Conservation (phyloP, 1,284 basidiomycete species). For the Austropuccinia psidii region DNA sequence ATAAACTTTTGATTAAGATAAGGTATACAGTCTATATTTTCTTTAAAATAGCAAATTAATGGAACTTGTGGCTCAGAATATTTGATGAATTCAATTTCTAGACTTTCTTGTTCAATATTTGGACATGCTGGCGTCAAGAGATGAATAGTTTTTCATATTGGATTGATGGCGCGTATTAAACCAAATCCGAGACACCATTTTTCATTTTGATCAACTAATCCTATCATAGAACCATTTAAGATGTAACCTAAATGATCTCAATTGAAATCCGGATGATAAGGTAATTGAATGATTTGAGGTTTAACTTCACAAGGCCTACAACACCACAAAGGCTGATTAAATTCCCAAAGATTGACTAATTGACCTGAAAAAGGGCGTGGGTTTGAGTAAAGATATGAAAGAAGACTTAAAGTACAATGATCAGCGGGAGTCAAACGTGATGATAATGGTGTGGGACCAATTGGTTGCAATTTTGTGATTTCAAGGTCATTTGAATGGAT, state of each 20-base stretch:
- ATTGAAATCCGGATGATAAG: conserved; percentile 24
- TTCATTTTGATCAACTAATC: not conserved
- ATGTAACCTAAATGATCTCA: conserved; percentile 5
- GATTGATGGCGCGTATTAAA: conserved; percentile 1
- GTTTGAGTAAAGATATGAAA: conserved; percentile 23
- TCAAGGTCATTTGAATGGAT: not conserved
- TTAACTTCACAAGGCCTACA: not conserved
- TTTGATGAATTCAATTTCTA: not conserved
- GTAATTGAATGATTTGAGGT: not conserved
- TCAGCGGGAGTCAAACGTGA: conserved; percentile 7
- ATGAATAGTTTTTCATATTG: not conserved
- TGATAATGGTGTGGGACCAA: conserved; percentile 24
- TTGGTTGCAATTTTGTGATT: conserved; percentile 2
- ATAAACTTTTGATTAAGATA: conserved; percentile 5
- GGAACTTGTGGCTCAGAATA: conserved; percentile 19
- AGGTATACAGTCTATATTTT: too few species aligned
- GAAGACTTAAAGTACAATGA: not conserved
- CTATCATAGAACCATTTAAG: conserved; percentile 4
- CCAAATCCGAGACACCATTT: conserved; percentile 10
- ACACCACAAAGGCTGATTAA: not conserved
- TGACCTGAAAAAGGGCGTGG: not conserved
- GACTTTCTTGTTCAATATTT: not conserved
- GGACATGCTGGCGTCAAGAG: conserved; percentile 15
- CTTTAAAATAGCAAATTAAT: not conserved
- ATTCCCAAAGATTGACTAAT: conserved; percentile 10